A percentile compares a stretch with the other conserved stretches of the same genome.
Evolutionary conservation across 1,139 yeast species (phyloP).

Genomic region (Hyphopichia wangnamkhiaoensis): DNA sequence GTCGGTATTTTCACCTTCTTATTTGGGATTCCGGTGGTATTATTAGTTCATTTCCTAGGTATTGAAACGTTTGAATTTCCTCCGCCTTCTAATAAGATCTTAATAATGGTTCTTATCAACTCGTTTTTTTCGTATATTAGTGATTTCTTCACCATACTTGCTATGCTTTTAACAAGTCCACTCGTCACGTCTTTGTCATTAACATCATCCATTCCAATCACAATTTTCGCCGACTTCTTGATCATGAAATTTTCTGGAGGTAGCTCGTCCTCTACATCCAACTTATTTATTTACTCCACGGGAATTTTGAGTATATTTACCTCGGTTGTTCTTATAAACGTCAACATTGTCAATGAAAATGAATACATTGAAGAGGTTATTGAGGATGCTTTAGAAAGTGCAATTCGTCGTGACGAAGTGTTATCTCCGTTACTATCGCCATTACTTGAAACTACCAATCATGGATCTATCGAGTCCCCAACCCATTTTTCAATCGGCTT

Average conservation of each 20-base stretch:
- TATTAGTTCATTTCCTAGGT: constrained; percentile 30
- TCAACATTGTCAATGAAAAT: constrained; percentile 43
- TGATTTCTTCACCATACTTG: constrained; percentile 50
- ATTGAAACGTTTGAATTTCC: constrained; percentile 47
- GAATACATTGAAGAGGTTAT: constrained; percentile 50
- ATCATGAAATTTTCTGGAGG: constrained; percentile 24
- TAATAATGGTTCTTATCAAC: constrained; percentile 37
- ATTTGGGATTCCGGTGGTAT: constrained; percentile 39
- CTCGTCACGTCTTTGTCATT: constrained; percentile 53
- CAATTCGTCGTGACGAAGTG: constrained; percentile 46
- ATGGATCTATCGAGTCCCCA: not conserved
- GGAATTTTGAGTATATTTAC: constrained; percentile 50
- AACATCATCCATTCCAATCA: constrained; percentile 54
- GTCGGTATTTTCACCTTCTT: constrained; percentile 46
- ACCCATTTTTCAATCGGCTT: not conserved
- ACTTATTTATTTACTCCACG: constrained; percentile 36
- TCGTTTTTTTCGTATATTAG: constrained; percentile 51
- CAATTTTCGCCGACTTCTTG: constrained; percentile 48
- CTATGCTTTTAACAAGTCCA: constrained; percentile 56
- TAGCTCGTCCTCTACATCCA: constrained; percentile 16
- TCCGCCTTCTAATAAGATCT: constrained; percentile 33
- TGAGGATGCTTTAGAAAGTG: constrained; percentile 50
- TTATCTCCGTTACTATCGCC: constrained; percentile 53
- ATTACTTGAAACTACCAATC: constrained; percentile 15
- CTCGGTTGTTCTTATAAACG: constrained; percentile 49